A percentile compares a stretch with the other conserved stretches of the same genome.
These are phyloP conservation scores for Axilococcus clingmanii DNA, from an alignment of 139 green algal species.

Conservation along the genomic window DNA sequence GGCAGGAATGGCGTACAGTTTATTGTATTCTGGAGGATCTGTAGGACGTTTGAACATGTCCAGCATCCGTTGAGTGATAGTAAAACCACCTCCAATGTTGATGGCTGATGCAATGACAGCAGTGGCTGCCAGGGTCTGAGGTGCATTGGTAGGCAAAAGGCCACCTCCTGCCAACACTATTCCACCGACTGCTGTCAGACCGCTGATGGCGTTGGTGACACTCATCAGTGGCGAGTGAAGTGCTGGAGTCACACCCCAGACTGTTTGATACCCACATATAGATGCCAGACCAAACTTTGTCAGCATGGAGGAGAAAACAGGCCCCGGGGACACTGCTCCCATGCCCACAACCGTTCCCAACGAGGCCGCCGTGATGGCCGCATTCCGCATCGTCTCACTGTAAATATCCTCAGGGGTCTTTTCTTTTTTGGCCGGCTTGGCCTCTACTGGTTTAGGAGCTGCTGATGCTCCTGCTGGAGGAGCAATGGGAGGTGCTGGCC, in stretches of 20 bases:
- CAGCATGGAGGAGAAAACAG: constrained; percentile 65
- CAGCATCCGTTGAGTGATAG: constrained; percentile 81
- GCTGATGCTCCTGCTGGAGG: constrained; percentile 1
- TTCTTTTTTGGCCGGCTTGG: constrained; percentile 15
- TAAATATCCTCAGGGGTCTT: constrained; percentile 38
- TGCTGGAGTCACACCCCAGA: constrained; percentile 70
- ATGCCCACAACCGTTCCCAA: constrained; percentile 42
- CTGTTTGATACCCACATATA: constrained; percentile 68
- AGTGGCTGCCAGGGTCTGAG: constrained; percentile 44
- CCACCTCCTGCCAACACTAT: constrained; percentile 62
- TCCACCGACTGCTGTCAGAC: constrained; percentile 58
- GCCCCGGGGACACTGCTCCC: constrained; percentile 40
- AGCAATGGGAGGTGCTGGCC: constrained; percentile 52
- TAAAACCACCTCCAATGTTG: constrained; percentile 88
- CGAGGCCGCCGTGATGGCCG: constrained; percentile 17
- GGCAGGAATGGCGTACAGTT: constrained; percentile 57
- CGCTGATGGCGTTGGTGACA: constrained; percentile 87
- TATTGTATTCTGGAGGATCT: constrained; percentile 73
- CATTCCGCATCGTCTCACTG: constrained; percentile 33
- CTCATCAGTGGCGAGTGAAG: constrained; percentile 89
- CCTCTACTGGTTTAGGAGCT: neutral
- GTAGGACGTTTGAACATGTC: constrained; percentile 85
- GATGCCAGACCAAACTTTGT: constrained; percentile 74
- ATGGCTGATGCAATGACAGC: constrained; percentile 61
- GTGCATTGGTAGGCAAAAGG: constrained; percentile 42